Base-by-base conservation (phyloP, 768 basidiomycete genomes). In the Crassisporium funariophilum region DNA sequence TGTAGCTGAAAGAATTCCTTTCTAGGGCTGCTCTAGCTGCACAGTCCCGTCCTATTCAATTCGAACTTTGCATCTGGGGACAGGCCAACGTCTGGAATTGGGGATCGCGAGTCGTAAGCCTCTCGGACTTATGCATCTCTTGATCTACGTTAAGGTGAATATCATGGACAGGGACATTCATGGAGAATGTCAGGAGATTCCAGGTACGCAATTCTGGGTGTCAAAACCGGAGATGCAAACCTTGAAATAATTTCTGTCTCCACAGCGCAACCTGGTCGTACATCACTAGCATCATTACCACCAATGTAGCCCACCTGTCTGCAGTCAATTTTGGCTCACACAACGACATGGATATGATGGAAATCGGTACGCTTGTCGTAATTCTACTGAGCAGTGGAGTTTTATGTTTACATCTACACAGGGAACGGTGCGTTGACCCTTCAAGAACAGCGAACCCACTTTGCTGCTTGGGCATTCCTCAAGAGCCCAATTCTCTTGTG, bases 291-390 rank as follows among this genome's bases (percentile, higher is more conserved):
- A 72, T 77, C 52, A 75, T 81, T 24, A 61, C 45, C 4, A 70
- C 58, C 15, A 79, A 79, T 47, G 74, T 71, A 8, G 57, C 63
- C 12, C 64, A 76, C 51, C 52, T 77, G 13, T 61, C 68, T 13
- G 63, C 67, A 15, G 63, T 75, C 50, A 64, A 74, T 42, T 82
- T 81, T 54, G 71, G 60, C 31, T 65, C 71, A 0, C 79, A 81
- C 53, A 79, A 79, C 46, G 79, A 82, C 47, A 80, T 81, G 78
- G 79, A 81, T 56, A 81, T 80, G 78, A 75, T 75, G 72, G 71
- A 76, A 50, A 74, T 76, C 25, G 73, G 67, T 61, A 34, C 19
- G 47, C 47, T 22, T 19, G 11, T 25, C 21, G 20, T n/a, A n/a
- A n/a, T n/a, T n/a, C n/a, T n/a, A n/a, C n/a, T n/a, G 21, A 15